Evolutionary conservation across 2,329 filamentous ascomycete species (phyloP), one percentile per base, ranked within the genome.

Genomic region (Alternaria brassicicola): DNA sequence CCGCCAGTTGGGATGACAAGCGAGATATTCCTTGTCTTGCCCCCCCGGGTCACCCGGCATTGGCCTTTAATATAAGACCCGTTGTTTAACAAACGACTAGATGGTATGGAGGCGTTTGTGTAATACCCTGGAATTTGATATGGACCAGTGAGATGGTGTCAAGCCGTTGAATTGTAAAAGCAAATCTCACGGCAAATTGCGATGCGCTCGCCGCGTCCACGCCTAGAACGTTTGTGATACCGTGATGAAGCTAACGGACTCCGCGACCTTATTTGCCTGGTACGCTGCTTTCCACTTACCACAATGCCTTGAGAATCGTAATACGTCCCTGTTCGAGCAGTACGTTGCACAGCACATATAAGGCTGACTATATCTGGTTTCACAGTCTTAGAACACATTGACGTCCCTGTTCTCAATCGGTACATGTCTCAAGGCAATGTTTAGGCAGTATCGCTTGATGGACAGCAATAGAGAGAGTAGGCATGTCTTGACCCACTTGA

Each of bases 1-100:
- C 59, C 64, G 59, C 57, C 52, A 36, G 52, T 55, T 21, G 26
- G 35, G 43, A 43, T 61, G 52, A 63, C 59, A 63, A 42, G 39
- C 60, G 56, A 58, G 52, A 33, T 35, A 38, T 62, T 43, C 61
- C 59, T 55, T 47, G 61, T 39, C 43, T 26, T 30, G 49, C 48
- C 59, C 48, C 59, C 43, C 56, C 45, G 23, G 39, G 31, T 55
- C n/a, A 21, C 17, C 41, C 13, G 12, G 19, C 9, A 12, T n/a
- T 33, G 30, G 30, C 43, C 43, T 47, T 51, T 50, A 31, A 42
- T 47, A 13, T 48, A 35, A 21, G 21, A 28, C 52, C 45, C 25
- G 28, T 35, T 41, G 28, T 50, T 55, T 23, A 21, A 46, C n/a
- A 26, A 30, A 17, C 41, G 15, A 17, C n/a, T n/a, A 35, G 19